These are phyloP conservation scores for Malassezia equina DNA, from an alignment of 1,284 basidiomycete genomes.

Conservation along the genomic window DNA sequence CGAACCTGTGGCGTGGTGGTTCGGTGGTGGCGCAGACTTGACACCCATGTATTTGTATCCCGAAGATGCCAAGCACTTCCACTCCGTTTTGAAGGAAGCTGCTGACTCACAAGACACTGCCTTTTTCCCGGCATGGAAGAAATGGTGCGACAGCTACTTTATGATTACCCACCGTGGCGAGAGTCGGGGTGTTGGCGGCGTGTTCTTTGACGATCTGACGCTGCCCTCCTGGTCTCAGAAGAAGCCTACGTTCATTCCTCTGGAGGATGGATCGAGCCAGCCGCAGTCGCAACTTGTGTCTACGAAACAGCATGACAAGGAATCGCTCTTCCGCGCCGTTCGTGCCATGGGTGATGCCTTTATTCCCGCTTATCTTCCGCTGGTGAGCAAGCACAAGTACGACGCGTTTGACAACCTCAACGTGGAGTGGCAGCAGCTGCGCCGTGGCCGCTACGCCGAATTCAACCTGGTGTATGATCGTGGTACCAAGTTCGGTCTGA, in stretches of 20 bases:
- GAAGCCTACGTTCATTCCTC: slow-evolving; percentile 22
- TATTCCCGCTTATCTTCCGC: slow-evolving; percentile 41
- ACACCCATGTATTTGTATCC: slow-evolving; percentile 87
- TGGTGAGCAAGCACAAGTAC: slow-evolving; percentile 33
- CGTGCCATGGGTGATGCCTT: slow-evolving; percentile 41
- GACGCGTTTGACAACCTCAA: slow-evolving; percentile 25
- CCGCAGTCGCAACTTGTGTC: slow-evolving; percentile 18
- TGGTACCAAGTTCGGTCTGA: slow-evolving; percentile 46
- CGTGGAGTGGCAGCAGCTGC: slow-evolving; percentile 39
- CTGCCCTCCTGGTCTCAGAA: slow-evolving; percentile 24
- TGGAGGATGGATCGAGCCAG: slow-evolving; percentile 28
- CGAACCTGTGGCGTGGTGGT: slow-evolving; percentile 78
- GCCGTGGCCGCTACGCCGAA: slow-evolving; percentile 44
- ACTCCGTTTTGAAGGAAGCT: slow-evolving; percentile 64
- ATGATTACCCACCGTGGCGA: slow-evolving; percentile 84
- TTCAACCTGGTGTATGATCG: slow-evolving; percentile 47
- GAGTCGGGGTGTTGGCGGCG: slow-evolving; percentile 77
- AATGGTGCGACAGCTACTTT: slow-evolving; percentile 98
- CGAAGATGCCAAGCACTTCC: slow-evolving; percentile 80
- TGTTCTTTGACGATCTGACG: slow-evolving; percentile 71
- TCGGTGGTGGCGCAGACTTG: slow-evolving; percentile 90
- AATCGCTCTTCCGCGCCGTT: slow-evolving; percentile 39
- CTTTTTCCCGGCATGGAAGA: slow-evolving; percentile 74
- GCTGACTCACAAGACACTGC: slow-evolving; percentile 64
- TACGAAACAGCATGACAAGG: slow-evolving; percentile 25